Evolutionary conservation across 768 basidiomycete genomes (phyloP).

Genomic region (Hygrophoropsis aurantiaca): DNA sequence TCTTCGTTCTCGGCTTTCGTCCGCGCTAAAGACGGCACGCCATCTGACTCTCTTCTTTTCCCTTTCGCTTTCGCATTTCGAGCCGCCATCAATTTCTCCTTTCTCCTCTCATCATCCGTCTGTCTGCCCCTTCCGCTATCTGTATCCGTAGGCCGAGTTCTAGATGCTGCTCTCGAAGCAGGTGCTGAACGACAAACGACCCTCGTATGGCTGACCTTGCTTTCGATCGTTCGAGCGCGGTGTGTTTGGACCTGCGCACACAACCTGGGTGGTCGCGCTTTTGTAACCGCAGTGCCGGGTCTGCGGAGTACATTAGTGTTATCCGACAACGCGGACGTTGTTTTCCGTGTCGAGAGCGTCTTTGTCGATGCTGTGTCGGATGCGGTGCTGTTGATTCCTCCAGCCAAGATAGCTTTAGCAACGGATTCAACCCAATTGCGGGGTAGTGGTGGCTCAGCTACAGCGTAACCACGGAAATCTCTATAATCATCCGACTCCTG

Average conservation of each 20-base stretch:
- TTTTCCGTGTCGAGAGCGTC: slow-evolving; percentile 21
- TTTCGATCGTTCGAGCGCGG: slow-evolving; percentile 25
- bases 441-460: slow-evolving; percentile 55
- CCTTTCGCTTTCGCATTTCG: slow-evolving; percentile 20
- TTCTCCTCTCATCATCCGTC: slow-evolving; percentile 24
- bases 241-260: slow-evolving; percentile 32
- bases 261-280: slow-evolving; percentile 30
- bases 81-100: slow-evolving; percentile 15
- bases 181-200: slow-evolving; percentile 75
- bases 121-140: slow-evolving; percentile 12
- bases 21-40: slow-evolving; percentile 62
- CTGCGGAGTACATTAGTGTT: slow-evolving; percentile 22
- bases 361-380: slow-evolving; percentile 21
- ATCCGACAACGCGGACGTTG: slow-evolving; percentile 22
- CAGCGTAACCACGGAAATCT: slow-evolving; percentile 19
- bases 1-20: slow-evolving; percentile 60
- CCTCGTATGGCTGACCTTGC: slow-evolving; percentile 47
- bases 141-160: slow-evolving; percentile 28
- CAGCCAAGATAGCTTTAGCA: slow-evolving; percentile 62
- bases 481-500: slow-evolving; percentile 20
- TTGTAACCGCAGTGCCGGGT: slow-evolving; percentile 3
- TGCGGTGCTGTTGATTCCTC: slow-evolving; percentile 44
- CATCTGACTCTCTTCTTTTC: slow-evolving; percentile 31
- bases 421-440: slow-evolving; percentile 71
- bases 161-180: slow-evolving; percentile 58